Evolutionary conservation across 257 asterid species (phyloP).

Genomic region (Prunella vulgaris): DNA sequence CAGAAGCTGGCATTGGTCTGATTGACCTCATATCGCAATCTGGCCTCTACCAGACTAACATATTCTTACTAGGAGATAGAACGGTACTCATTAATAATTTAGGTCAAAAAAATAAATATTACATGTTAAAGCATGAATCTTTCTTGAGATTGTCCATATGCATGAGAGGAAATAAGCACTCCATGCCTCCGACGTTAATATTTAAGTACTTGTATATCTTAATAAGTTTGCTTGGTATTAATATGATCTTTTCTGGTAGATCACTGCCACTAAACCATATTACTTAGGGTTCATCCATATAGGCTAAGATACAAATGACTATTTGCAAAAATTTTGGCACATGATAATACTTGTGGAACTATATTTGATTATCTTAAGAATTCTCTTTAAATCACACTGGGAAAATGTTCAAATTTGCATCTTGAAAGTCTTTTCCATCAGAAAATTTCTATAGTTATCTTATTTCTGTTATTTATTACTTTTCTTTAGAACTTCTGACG

Average conservation of each 20-base stretch:
- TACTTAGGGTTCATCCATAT: too few species aligned
- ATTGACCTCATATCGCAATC: conserved; percentile 4
- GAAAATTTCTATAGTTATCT: too few species aligned
- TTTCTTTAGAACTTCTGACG: too few species aligned
- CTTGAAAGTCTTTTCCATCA: too few species aligned
- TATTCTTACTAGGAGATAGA: not conserved
- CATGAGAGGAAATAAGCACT: not conserved
- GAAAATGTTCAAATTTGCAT: too few species aligned
- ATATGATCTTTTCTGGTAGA: not conserved
- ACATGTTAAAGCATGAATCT: not conserved
- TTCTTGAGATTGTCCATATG: not conserved
- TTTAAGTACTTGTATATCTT: not conserved
- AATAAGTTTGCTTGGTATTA: not conserved
- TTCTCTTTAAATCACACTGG: too few species aligned
- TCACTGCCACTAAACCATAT: not conserved
- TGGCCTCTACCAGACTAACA: not conserved
- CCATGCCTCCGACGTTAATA: not conserved
- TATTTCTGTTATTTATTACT: too few species aligned
- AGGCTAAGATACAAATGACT: too few species aligned
- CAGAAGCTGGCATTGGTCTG: conserved; percentile 5
- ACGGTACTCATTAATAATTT: not conserved
- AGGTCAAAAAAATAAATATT: not conserved
- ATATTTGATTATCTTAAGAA: too few species aligned
- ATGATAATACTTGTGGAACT: too few species aligned
- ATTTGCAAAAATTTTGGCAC: too few species aligned